Base-by-base conservation (phyloP, 768 basidiomycete species). In the Amyloporia xantha region DNA sequence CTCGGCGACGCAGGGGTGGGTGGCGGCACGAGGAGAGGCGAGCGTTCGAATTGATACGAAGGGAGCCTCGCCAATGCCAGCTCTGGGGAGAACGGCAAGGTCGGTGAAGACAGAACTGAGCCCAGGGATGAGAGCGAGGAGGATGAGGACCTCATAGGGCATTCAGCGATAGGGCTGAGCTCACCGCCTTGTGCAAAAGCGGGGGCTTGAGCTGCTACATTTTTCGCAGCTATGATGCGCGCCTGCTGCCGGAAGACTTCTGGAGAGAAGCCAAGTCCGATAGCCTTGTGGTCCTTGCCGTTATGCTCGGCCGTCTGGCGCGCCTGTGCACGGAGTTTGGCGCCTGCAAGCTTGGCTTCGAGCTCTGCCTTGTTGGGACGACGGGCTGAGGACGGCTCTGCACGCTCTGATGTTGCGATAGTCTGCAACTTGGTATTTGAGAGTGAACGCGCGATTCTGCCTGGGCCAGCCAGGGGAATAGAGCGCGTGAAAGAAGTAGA, bases 331-430 rank as follows among this genome's bases (percentile, higher is more conserved):
- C 42, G 47, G 30, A 33, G 9, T 15, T 33, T 7, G 30, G 30
- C 30, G 15, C 15, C 9, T 19, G 46, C 24, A 27, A 56, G 47
- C 35, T 39, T 20, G 30, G 40, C 44, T 44, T 53, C 49, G n/a
- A 56, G 55, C 43, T 53, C 55, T 13, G 26, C 44, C 47, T 46
- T 53, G 52, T 28, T 56, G n/a, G 52, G 55, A 47, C 55, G 52
- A 28, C 37, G 44, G 41, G 37, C n/a, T 15, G 30, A 33, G 24
- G 24, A 49, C 30, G 42, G 39, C 15, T 7, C 7, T 7, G 30
- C 30, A 7, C 15, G 30, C 30, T 33, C 30, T 7, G 30, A 33
- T 7, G 30, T 15, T 33, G 38, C 15, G 38, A 40, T 6, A 15
- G 13, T 27, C 3, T 26, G 42, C 13, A 13, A 26, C 42, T 28